Evolutionary conservation across 192 early-diverging fungal genomes (phyloP).

Genomic region (Linnemannia schmuckeri): DNA sequence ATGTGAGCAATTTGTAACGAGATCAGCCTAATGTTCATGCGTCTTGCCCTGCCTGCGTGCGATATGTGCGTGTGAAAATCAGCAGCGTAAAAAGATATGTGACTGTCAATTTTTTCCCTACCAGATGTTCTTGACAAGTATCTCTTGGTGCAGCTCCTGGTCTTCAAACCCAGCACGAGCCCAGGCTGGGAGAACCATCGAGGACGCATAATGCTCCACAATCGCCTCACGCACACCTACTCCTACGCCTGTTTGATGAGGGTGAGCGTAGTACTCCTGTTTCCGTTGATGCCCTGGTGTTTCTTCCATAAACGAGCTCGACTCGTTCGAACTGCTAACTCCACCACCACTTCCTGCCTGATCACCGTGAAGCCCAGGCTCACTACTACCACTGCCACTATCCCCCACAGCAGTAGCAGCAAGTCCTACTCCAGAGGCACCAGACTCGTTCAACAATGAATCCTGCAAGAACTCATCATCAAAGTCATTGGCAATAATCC

Average conservation of each 20-base stretch:
- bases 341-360: neutral
- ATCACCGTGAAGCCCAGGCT: neutral
- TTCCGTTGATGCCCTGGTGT: neutral
- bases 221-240: neutral
- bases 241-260: neutral
- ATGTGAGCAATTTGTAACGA: neutral
- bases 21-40: neutral
- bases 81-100: too few species aligned
- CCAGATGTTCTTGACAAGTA: slow-evolving; percentile 50
- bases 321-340: neutral
- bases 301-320: neutral
- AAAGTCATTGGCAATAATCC: slow-evolving; percentile 43
- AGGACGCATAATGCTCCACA: slow-evolving; percentile 36
- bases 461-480: slow-evolving; percentile 43
- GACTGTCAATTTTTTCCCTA: neutral
- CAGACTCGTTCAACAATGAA: neutral
- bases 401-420: neutral
- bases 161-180: slow-evolving; percentile 37
- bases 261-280: neutral
- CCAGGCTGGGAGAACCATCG: slow-evolving; percentile 40
- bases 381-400: neutral
- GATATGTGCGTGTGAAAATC: too few species aligned
- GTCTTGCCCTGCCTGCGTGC: too few species aligned
- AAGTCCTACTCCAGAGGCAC: neutral
- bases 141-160: slow-evolving; percentile 37